These are phyloP conservation scores for Phytopythium aichiense DNA, from an alignment of 352 stramenopile species.

Conservation along the genomic window DNA sequence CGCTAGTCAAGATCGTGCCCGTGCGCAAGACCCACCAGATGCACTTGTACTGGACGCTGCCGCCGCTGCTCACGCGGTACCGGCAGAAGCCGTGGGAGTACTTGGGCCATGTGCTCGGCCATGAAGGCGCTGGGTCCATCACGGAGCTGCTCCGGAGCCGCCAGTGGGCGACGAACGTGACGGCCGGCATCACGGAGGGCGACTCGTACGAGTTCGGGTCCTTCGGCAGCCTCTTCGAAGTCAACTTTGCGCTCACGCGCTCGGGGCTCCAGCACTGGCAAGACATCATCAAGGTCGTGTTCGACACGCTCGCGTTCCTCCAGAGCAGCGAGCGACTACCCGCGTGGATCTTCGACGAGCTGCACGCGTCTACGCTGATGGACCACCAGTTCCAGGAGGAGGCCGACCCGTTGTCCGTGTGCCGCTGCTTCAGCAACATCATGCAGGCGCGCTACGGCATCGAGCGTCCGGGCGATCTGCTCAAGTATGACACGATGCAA, in stretches of 20 bases:
- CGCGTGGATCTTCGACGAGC: conserved; percentile 56
- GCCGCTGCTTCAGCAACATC: conserved; percentile 42
- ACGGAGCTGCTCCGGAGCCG: conserved; percentile 32
- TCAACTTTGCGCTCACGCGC: conserved; percentile 44
- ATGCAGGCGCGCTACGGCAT: conserved; percentile 48
- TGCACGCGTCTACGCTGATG: conserved; percentile 41
- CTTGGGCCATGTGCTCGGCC: conserved; percentile 40
- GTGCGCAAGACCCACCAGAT: conserved; percentile 42
- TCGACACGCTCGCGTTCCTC: conserved; percentile 36
- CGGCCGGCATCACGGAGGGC: conserved; percentile 38
- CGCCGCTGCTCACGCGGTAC: conserved; percentile 35
- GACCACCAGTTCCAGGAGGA: conserved; percentile 69
- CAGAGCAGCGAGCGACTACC: conserved; percentile 14
- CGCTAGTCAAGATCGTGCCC: conserved; percentile 36
- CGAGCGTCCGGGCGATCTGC: conserved; percentile 32
- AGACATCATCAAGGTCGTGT: conserved; percentile 41
- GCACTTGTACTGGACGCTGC: conserved; percentile 48
- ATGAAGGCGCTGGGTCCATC: conserved; percentile 46
- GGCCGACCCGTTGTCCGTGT: conserved; percentile 28
- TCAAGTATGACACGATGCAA: conserved; percentile 55
- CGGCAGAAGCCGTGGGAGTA: conserved; percentile 52
- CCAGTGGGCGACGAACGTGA: conserved; percentile 42
- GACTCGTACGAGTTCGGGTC: conserved; percentile 64
- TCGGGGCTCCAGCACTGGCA: conserved; percentile 37
- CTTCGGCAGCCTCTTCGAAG: conserved; percentile 52